Evolutionary conservation across 2,329 filamentous ascomycete species (phyloP), one percentile per base, ranked within the genome.

Genomic region (Zopfia rhizophila): DNA sequence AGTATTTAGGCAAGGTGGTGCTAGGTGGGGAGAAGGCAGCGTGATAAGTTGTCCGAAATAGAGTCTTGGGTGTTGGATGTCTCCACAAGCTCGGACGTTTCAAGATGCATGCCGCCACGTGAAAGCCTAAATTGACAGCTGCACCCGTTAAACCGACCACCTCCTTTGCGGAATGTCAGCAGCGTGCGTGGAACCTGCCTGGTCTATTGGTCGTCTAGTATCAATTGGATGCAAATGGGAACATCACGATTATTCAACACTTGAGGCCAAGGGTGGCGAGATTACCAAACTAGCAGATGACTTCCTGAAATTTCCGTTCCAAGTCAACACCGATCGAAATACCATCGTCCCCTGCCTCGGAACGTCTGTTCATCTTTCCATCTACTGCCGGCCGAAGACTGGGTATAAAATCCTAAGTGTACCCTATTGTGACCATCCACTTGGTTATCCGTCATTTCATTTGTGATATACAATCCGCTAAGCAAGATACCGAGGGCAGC

Each of bases 1-100:
- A n/a, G n/a, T n/a, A n/a, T n/a, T n/a, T n/a, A n/a, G n/a, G n/a
- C n/a, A n/a, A n/a, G n/a, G n/a, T n/a, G n/a, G n/a, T n/a, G 44
- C 36, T 48, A 30, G 45, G 33, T 33, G 47, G 41, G 40, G 44
- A 46, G 44, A 27, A 35, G 22, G 58, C n/a, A 48, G 37, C 45
- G 49, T 57, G 58, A 60, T 49, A 45, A 41, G 50, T 45, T n/a
- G n/a, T n/a, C n/a, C n/a, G n/a, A n/a, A n/a, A n/a, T n/a, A n/a
- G n/a, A n/a, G n/a, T n/a, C n/a, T n/a, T 51, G 40, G 48, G 28
- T 36, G 33, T 37, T 32, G 32, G 18, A 40, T 14, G 27, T 47
- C 33, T 30, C 38, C 45, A 53, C 46, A 38, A 47, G 52, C 51
- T 48, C 31, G 51, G 48, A 48, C 45, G 38, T 27, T 18, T 22